Conservation (phyloP, 148 eudicot species). For the Amaranthus palmeri region DNA sequence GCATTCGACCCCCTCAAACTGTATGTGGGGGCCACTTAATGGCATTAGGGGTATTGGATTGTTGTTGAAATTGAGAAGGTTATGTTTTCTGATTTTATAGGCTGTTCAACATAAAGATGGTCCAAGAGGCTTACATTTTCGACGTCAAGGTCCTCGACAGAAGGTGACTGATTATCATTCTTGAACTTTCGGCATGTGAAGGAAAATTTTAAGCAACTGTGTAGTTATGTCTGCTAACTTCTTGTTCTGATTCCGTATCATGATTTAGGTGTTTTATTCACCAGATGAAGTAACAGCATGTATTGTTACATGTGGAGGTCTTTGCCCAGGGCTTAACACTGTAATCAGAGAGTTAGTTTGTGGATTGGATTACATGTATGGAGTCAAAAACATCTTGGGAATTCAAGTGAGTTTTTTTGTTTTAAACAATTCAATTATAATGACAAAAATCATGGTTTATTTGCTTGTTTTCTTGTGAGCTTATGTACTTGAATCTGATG, state of each 20-base stretch:
- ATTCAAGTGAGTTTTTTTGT: constrained; percentile 52
- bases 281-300: constrained; percentile 81
- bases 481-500: neutral
- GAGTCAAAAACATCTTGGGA: constrained; percentile 58
- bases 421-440: neutral
- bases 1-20: too few relatives aligned
- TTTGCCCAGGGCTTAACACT: constrained; percentile 88
- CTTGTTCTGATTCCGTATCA: neutral
- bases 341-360: constrained; percentile 85
- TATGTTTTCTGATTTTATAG: constrained; percentile 31
- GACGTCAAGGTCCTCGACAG: constrained; percentile 87
- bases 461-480: neutral
- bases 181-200: too few relatives aligned
- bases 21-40: too few relatives aligned
- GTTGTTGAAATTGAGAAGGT: neutral
- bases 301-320: constrained; percentile 82
- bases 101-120: constrained; percentile 70
- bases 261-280: constrained; percentile 57
- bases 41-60: too few relatives aligned
- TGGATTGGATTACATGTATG: constrained; percentile 76
- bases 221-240: neutral
- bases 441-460: neutral
- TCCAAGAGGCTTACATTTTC: constrained; percentile 76
- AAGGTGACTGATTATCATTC: constrained; percentile 30
- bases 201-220: too few relatives aligned